Evolutionary conservation across 2,329 filamentous ascomycete genomes (phyloP).

Genomic region (Domatiomyces catenatus): DNA sequence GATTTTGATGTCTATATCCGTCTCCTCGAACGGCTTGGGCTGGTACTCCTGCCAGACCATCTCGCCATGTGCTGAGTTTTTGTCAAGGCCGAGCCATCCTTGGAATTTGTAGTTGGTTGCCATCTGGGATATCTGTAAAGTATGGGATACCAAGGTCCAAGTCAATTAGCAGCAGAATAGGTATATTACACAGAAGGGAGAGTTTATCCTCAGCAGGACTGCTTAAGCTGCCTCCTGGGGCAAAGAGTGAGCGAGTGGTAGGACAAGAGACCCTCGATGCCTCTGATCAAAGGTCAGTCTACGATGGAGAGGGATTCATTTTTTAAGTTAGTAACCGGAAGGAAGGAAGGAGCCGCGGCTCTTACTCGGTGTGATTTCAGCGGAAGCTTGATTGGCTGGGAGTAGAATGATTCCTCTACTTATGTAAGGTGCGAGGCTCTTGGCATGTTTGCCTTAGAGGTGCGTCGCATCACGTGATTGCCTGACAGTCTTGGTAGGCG

Average conservation of each 20-base stretch:
- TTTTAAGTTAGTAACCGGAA: no score
- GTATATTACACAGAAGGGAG: background rate
- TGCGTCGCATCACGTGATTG: background rate
- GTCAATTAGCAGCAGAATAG: background rate
- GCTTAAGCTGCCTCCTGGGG: background rate
- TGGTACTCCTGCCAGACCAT: conserved; percentile 21
- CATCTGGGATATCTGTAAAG: conserved; percentile 2
- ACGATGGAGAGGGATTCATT: no score
- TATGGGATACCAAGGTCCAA: background rate
- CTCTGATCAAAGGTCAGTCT: no score
- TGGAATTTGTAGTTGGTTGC: conserved; percentile 36
- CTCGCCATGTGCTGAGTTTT: conserved; percentile 35
- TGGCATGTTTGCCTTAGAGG: no score
- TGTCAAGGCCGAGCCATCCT: conserved; percentile 42
- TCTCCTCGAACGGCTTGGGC: conserved; percentile 36
- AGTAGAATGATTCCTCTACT: no score
- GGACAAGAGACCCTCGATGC: no score
- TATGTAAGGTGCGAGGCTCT: no score
- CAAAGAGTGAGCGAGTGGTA: background rate
- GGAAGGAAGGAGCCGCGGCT: no score
- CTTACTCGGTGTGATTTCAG: no score
- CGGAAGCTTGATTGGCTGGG: no score
- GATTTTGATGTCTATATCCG: conserved; percentile 51
- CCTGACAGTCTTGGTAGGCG: background rate
- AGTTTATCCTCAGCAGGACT: background rate